Evolutionary conservation across 345 rosid genomes (phyloP).

Genomic region (Salix suchowensis): DNA sequence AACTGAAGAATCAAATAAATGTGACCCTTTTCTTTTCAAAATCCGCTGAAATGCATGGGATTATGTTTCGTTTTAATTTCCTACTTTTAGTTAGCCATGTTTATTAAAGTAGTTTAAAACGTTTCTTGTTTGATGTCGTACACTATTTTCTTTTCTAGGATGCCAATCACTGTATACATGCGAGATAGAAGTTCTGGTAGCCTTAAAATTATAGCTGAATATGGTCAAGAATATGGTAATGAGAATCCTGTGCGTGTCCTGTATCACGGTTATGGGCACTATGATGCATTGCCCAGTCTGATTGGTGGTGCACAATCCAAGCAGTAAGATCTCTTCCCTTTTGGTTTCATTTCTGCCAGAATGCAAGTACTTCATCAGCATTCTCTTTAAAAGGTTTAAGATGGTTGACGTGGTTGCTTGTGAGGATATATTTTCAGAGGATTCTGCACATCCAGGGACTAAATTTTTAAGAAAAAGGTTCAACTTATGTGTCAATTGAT

Average conservation of each 20-base stretch:
- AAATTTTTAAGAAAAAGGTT: not conserved
- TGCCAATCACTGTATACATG: conserved; percentile 59
- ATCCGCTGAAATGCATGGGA: not conserved
- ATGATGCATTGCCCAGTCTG: conserved; percentile 42
- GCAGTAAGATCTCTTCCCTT: conserved; percentile 32
- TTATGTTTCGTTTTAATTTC: not conserved
- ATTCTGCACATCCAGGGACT: not conserved
- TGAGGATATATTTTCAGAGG: not conserved
- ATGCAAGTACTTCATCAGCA: not conserved
- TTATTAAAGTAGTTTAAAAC: not conserved
- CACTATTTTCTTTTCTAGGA: conserved; percentile 24
- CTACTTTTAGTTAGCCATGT: not conserved
- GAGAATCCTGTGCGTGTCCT: conserved; percentile 53
- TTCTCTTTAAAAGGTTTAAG: not conserved
- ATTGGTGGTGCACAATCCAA: conserved; percentile 19
- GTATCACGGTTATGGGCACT: conserved; percentile 61
- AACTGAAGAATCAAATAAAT: not conserved
- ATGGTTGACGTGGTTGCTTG: not conserved
- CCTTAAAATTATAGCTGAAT: conserved; percentile 53
- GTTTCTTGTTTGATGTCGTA: not conserved
- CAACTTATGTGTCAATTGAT: not conserved
- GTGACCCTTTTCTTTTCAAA: not conserved
- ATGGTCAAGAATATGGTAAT: conserved; percentile 55
- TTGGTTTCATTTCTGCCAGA: not conserved
- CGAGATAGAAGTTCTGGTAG: conserved; percentile 28